Conservation (phyloP, 345 rosid genomes). For the Gossypium longicalyx region DNA sequence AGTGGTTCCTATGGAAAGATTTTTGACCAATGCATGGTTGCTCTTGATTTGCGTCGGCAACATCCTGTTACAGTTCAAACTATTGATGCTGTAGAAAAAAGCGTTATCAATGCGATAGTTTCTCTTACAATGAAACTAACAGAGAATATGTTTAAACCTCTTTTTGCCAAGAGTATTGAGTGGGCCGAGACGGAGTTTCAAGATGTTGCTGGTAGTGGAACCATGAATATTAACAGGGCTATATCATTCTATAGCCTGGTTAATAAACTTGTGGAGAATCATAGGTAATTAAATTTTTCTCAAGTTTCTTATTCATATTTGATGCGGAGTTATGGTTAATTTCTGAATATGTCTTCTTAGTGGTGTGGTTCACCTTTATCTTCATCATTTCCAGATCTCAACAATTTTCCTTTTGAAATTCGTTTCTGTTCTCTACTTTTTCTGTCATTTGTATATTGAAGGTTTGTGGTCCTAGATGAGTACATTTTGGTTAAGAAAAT, state of each 20-base stretch:
- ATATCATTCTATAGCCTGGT: slow-evolving; percentile 75
- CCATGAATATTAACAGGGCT: slow-evolving; percentile 50
- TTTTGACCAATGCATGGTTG: slow-evolving; percentile 74
- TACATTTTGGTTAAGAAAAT: neutral
- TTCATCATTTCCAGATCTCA: neutral
- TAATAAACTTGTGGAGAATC: slow-evolving; percentile 72
- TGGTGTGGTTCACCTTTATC: neutral
- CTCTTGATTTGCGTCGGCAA: slow-evolving; percentile 81
- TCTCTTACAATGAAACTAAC: slow-evolving; percentile 88
- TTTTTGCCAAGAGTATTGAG: slow-evolving; percentile 67
- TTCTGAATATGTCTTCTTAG: neutral
- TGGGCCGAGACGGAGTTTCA: slow-evolving; percentile 75
- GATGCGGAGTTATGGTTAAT: neutral
- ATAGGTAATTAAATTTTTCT: slow-evolving; percentile 47
- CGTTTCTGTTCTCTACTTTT: neutral
- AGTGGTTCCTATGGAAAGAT: slow-evolving; percentile 56
- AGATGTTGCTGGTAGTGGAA: slow-evolving; percentile 34
- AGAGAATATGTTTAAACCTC: slow-evolving; percentile 89
- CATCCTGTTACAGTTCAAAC: slow-evolving; percentile 47
- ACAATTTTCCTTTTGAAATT: neutral
- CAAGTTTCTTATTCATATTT: neutral
- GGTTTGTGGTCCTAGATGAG: neutral
- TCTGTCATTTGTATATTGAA: neutral
- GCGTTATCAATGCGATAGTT: slow-evolving; percentile 53
- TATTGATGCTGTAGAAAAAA: slow-evolving; percentile 63